These are phyloP conservation scores for Dothistroma septosporum DNA, from an alignment of 2,329 filamentous ascomycete species.

Conservation along the genomic window DNA sequence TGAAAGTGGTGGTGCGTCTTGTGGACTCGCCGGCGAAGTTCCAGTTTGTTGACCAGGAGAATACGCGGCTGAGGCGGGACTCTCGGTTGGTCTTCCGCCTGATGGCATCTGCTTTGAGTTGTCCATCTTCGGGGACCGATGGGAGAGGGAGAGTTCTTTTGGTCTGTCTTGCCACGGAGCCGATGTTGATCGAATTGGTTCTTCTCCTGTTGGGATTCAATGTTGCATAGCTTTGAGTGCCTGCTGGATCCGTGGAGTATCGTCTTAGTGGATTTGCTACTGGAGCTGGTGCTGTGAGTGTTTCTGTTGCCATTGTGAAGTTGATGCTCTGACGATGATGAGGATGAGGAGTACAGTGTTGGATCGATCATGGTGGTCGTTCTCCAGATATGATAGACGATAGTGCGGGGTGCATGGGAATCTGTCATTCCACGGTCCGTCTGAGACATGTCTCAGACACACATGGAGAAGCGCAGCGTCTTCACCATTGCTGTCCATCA, in stretches of 20 bases:
- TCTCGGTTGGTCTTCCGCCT: not conserved
- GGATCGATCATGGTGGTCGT: not conserved
- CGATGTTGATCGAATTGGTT: not conserved
- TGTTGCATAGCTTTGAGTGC: not conserved
- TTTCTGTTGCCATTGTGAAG: not conserved
- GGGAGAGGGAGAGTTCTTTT: not conserved
- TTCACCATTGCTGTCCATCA: not conserved
- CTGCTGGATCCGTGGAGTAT: not conserved
- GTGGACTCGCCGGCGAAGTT: not conserved
- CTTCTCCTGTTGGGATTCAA: not conserved
- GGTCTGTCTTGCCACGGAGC: not conserved
- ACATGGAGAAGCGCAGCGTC: not conserved
- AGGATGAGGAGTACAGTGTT: constrained; percentile 2
- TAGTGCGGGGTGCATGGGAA: not conserved
- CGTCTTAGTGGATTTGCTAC: not conserved
- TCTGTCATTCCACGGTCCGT: not conserved
- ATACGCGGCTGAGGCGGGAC: not conserved
- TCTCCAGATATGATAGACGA: not conserved
- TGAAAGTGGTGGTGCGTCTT: not conserved
- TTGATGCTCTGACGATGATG: not conserved
- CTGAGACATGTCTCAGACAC: constrained; percentile 2
- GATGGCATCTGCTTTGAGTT: not conserved
- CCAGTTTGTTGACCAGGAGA: constrained; percentile 2
- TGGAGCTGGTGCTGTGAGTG: not conserved
- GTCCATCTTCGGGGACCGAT: not conserved